Evolutionary conservation across 305 asterid genomes (phyloP).

Genomic region (Salvia sclarea): DNA sequence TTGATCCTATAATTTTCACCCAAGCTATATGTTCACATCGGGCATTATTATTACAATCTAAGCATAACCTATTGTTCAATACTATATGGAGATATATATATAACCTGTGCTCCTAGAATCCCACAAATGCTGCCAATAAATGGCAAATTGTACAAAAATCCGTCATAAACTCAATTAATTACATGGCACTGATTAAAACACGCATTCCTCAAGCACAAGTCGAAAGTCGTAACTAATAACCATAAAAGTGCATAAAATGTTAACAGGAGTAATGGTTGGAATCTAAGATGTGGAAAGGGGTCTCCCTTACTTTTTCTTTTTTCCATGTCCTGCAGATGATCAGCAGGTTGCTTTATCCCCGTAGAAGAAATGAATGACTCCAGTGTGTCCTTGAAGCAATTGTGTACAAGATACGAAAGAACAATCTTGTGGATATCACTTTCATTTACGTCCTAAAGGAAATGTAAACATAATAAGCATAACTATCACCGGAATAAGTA

Average conservation of each 20-base stretch:
- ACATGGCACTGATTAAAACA: background rate
- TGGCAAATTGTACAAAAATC: background rate
- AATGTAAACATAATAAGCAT: background rate
- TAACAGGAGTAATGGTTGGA: background rate
- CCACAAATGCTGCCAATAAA: background rate
- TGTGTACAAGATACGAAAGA: conserved; percentile 78
- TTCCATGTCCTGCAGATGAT: conserved; percentile 72
- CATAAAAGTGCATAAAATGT: background rate
- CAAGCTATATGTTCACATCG: background rate
- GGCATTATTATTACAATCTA: background rate
- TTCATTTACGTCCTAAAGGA: conserved; percentile 59
- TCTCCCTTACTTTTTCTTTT: conserved; percentile 71
- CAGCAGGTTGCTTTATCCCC: conserved; percentile 56
- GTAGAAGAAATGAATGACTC: conserved; percentile 68
- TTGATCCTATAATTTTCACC: background rate
- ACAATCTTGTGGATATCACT: conserved; percentile 71
- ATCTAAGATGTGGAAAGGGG: conserved; percentile 10
- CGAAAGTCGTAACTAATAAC: too few species aligned
- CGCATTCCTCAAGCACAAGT: background rate
- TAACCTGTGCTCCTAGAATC: background rate
- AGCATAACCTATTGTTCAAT: background rate
- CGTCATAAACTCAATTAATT: background rate
- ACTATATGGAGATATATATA: background rate
- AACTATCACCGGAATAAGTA: background rate
- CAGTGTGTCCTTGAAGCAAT: conserved; percentile 77